Percentiles rank a stretch among this genome's conserved stretches.
phyloP scores from a whole-genome alignment of 2,329 filamentous ascomycete species.

The Aspergillus flavus region DNA sequence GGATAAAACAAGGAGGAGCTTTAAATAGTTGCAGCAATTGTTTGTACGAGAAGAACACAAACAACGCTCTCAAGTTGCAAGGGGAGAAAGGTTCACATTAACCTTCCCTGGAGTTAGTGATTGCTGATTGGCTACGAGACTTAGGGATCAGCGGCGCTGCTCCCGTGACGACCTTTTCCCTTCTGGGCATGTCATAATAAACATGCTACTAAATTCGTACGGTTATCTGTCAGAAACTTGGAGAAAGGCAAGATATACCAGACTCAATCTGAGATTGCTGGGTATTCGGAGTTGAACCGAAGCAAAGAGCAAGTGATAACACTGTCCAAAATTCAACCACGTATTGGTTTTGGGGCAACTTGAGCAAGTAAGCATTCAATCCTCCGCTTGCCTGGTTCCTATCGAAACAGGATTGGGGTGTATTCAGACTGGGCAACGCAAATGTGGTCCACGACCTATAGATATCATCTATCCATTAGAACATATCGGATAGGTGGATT shows the following conservation, averaged over 20 bases:
- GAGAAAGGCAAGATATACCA: not conserved
- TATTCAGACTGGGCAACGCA: not conserved
- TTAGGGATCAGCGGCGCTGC: slow-evolving; percentile 18
- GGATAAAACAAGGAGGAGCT: slow-evolving; percentile 12
- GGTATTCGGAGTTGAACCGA: not conserved
- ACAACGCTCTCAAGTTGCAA: slow-evolving; percentile 16
- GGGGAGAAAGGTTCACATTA: slow-evolving; percentile 22
- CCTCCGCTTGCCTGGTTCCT: not conserved
- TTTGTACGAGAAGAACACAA: slow-evolving; percentile 14
- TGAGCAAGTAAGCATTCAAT: not conserved
- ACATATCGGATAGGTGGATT: not conserved
- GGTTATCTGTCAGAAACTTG: not conserved
- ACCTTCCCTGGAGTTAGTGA: slow-evolving; percentile 6
- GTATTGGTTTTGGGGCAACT: not conserved
- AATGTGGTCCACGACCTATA: too few species aligned
- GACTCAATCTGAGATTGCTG: not conserved
- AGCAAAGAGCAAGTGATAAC: not conserved
- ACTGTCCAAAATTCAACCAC: not conserved
- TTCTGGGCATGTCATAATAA: slow-evolving; percentile 20
- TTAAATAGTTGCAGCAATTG: slow-evolving; percentile 17
- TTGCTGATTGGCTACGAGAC: slow-evolving; percentile 20
- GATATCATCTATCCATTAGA: not conserved
- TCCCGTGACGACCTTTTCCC: slow-evolving; percentile 22
- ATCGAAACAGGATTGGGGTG: not conserved
- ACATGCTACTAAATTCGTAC: slow-evolving; percentile 17